Conservation (phyloP, 495 filamentous ascomycete genomes). For the Aspergillus asperescens region DNA sequence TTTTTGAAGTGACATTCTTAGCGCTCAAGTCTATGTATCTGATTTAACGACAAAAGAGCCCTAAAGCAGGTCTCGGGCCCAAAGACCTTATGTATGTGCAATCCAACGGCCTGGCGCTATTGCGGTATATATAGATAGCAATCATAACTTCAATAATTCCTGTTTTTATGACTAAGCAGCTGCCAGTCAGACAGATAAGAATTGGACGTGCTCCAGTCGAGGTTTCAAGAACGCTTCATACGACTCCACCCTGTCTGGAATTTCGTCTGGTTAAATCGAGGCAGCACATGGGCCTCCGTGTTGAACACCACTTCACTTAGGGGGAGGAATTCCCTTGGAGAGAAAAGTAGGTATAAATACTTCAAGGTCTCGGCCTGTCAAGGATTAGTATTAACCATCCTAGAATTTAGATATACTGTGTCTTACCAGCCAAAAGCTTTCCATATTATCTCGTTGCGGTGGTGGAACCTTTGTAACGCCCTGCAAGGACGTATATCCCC, state of each 20-base stretch:
- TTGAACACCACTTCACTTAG: constrained; percentile 85
- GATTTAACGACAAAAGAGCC: too few species aligned
- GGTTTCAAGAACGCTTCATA: background rate
- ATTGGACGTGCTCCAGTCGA: background rate
- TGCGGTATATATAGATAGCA: too few species aligned
- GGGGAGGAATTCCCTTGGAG: constrained; percentile 72
- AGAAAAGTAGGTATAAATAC: constrained; percentile 94
- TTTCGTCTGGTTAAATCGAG: constrained; percentile 72
- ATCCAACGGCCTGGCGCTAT: too few species aligned
- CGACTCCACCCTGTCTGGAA: constrained; percentile 77
- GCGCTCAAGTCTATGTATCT: too few species aligned
- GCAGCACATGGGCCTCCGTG: constrained; percentile 90
- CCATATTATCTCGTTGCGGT: constrained; percentile 71
- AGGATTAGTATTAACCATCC: background rate
- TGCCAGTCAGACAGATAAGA: too few species aligned
- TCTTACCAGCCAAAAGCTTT: constrained; percentile 77
- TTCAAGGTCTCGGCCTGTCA: constrained; percentile 86
- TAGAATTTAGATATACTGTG: too few species aligned
- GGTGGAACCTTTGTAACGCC: constrained; percentile 49
- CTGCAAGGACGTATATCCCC: constrained; percentile 33
- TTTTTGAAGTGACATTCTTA: too few species aligned
- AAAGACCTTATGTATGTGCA: too few species aligned
- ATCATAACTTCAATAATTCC: too few species aligned
- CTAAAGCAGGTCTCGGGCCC: too few species aligned
- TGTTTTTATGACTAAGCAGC: too few species aligned